Evolutionary conservation across 495 filamentous ascomycete genomes (phyloP).

Genomic region (Penicillium diatomitis): DNA sequence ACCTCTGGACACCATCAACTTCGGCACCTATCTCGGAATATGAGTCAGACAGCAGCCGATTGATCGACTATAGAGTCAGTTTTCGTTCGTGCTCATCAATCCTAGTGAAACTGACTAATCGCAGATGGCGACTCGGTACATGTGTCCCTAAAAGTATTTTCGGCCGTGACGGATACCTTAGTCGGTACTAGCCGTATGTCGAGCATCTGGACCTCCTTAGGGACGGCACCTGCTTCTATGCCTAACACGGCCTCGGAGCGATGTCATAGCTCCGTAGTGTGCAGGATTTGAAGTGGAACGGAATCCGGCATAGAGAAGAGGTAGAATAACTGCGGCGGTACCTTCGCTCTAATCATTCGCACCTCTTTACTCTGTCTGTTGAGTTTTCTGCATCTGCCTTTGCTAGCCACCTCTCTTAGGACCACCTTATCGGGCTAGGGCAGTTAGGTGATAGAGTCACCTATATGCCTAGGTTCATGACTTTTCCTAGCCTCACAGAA

Average conservation of each 20-base stretch:
- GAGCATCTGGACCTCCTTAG: slow-evolving; percentile 3
- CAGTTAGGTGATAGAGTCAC: no score
- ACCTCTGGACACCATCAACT: no score
- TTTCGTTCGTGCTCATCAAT: not conserved
- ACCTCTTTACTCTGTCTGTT: slow-evolving; percentile 2
- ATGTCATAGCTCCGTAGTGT: not conserved
- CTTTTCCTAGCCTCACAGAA: no score
- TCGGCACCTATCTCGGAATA: no score
- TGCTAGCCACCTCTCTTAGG: no score
- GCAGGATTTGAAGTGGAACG: slow-evolving; percentile 6
- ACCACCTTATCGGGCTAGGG: no score
- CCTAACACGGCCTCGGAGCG: not conserved
- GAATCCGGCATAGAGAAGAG: slow-evolving; percentile 7
- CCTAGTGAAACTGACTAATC: not conserved
- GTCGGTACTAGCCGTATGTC: slow-evolving; percentile 1
- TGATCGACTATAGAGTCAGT: slow-evolving; percentile 1
- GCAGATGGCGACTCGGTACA: slow-evolving; percentile 8
- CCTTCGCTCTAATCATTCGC: slow-evolving; percentile 1
- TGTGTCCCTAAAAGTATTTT: slow-evolving; percentile 7
- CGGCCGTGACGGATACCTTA: slow-evolving; percentile 2
- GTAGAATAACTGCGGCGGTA: slow-evolving; percentile 2
- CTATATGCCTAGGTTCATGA: no score
- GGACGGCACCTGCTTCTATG: slow-evolving; percentile 7
- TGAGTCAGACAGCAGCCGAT: no score
- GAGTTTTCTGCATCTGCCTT: no score